These are phyloP conservation scores for Calonectria montana DNA, from an alignment of 2,329 filamentous ascomycete genomes.

Conservation along the genomic window DNA sequence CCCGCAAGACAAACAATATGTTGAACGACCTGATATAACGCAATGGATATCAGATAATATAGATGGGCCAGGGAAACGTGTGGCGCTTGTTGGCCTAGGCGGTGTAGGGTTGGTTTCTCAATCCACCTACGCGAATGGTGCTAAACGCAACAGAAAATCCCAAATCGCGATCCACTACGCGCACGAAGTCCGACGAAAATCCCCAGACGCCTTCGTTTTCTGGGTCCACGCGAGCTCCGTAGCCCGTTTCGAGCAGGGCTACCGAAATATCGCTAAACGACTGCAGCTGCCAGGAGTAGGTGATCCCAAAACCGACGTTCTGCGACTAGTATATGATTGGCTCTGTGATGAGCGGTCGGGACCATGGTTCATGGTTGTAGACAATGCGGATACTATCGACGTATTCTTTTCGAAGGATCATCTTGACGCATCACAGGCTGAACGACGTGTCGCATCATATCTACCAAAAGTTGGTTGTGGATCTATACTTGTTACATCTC, in stretches of 20 bases:
- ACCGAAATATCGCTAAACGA: constrained; percentile 48
- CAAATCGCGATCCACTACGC: constrained; percentile 50
- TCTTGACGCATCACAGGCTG: neutral
- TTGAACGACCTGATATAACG: constrained; percentile 43
- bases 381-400: constrained; percentile 33
- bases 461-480: constrained; percentile 29
- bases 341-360: constrained; percentile 30
- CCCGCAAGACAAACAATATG: constrained; percentile 30
- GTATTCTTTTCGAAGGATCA: constrained; percentile 13
- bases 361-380: constrained; percentile 37
- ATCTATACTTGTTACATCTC: constrained; percentile 34
- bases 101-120: constrained; percentile 40
- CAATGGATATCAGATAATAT: constrained; percentile 36
- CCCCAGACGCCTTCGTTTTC: constrained; percentile 47
- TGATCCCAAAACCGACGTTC: constrained; percentile 46
- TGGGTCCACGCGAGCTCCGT: constrained; percentile 51
- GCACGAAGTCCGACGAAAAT: constrained; percentile 41
- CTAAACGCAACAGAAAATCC: constrained; percentile 34
- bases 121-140: neutral
- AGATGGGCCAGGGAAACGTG: constrained; percentile 26
- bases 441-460: constrained; percentile 16
- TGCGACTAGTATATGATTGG: constrained; percentile 46
- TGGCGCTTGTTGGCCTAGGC: constrained; percentile 50
- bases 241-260: constrained; percentile 39
- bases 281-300: constrained; percentile 40